A percentile compares a stretch with the other conserved stretches of the same genome.
Evolutionary conservation across 1,139 yeast species (phyloP).

Genomic region (Groenewaldozyma auringiensis): DNA sequence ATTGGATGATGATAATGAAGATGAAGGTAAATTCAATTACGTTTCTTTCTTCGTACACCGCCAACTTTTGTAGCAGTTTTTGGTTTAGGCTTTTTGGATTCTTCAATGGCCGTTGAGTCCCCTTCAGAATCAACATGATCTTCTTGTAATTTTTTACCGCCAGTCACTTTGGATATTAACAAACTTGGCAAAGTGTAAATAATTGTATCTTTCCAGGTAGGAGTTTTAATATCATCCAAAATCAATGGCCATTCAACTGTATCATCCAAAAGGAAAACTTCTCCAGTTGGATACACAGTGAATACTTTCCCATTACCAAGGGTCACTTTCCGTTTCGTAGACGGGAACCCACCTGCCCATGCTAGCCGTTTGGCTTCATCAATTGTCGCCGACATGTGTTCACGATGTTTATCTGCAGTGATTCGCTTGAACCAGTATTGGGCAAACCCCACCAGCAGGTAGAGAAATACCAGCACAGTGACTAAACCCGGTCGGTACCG

Average conservation of each 20-base stretch:
- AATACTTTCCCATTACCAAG: slow-evolving; percentile 49
- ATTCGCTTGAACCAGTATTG: slow-evolving; percentile 54
- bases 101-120: slow-evolving; percentile 6
- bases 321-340: slow-evolving; percentile 31
- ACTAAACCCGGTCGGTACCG: slow-evolving; percentile 46
- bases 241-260: slow-evolving; percentile 33
- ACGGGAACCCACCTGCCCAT: slow-evolving; percentile 35
- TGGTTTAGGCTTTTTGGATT: slow-evolving; percentile 16
- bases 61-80: slow-evolving; percentile 25
- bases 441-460: slow-evolving; percentile 43
- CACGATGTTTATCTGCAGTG: slow-evolving; percentile 52
- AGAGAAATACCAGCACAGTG: slow-evolving; percentile 45
- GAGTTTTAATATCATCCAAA: slow-evolving; percentile 33
- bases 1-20: no score
- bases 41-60: slow-evolving; percentile 15
- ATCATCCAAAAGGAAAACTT: slow-evolving; percentile 49
- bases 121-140: slow-evolving; percentile 8
- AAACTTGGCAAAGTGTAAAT: slow-evolving; percentile 35
- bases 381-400: slow-evolving; percentile 38
- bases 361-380: slow-evolving; percentile 38
- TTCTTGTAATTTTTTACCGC: slow-evolving; percentile 9
- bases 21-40: no score
- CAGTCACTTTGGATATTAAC: slow-evolving; percentile 16
- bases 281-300: slow-evolving; percentile 60
- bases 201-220: slow-evolving; percentile 51